phyloP scores from a whole-genome alignment of 1,139 yeast genomes.

The Diutina catenulata region DNA sequence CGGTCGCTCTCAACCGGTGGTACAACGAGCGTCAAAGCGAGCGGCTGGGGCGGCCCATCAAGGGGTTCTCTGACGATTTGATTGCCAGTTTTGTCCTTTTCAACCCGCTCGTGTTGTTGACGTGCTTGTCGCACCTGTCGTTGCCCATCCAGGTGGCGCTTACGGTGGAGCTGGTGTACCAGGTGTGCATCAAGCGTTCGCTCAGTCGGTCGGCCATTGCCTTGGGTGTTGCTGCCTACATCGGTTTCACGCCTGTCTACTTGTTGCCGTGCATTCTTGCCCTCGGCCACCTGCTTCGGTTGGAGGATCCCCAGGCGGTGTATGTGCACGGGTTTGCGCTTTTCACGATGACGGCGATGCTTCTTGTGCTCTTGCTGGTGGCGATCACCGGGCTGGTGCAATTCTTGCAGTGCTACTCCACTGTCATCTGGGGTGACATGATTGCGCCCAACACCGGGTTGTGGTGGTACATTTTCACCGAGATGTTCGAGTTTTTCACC shows the following conservation, averaged over 20 bases:
- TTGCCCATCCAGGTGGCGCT: slow-evolving; percentile 47
- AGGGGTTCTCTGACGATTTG: slow-evolving; percentile 26
- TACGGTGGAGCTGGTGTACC: slow-evolving; percentile 38
- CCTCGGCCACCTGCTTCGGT: slow-evolving; percentile 16
- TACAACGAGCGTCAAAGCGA: slow-evolving; percentile 16
- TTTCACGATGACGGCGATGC: slow-evolving; percentile 16
- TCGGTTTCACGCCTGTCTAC: slow-evolving; percentile 51
- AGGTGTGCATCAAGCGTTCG: slow-evolving; percentile 29
- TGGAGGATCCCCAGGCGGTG: slow-evolving; percentile 8
- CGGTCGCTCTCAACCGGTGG: slow-evolving; percentile 31
- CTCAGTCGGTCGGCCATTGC: slow-evolving; percentile 35
- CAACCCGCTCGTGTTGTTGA: slow-evolving; percentile 67
- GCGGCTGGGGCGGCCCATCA: slow-evolving; percentile 9
- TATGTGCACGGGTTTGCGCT: slow-evolving; percentile 15
- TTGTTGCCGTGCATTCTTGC: slow-evolving; percentile 45
- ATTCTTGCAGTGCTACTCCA: slow-evolving; percentile 59
- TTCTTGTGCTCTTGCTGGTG: slow-evolving; percentile 25
- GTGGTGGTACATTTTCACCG: slow-evolving; percentile 98
- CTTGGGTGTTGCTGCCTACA: slow-evolving; percentile 53
- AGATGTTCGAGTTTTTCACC: slow-evolving; percentile 82
- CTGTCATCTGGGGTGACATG: slow-evolving; percentile 49
- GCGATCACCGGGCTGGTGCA: slow-evolving; percentile 21
- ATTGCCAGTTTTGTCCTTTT: slow-evolving; percentile 46
- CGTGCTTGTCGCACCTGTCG: slow-evolving; percentile 63
- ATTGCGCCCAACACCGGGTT: slow-evolving; percentile 80